Evolutionary conservation across 1,284 basidiomycete species (phyloP), one percentile per base, ranked within the genome.

Genomic region (Leccinum brunneo-olivaceum): DNA sequence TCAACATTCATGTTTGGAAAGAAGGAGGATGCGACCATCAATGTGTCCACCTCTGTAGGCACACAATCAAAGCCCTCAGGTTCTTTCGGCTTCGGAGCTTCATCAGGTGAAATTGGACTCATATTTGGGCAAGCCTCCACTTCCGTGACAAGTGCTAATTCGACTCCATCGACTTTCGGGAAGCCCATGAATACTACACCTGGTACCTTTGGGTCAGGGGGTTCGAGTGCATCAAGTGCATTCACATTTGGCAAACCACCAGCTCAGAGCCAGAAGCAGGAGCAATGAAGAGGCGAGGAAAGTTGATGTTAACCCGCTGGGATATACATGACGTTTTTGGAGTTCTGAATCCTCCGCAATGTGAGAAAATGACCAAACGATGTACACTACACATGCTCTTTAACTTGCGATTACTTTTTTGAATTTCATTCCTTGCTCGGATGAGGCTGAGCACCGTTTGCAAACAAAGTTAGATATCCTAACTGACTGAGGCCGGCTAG

Each of bases 211-310:
- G 57, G 60, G 27, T 70, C 52, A 41, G 53, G 49, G 6, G 28
- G 34, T 25, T 41, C 50, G 45, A 52, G 30, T n/a, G 40, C 51
- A 15, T 34, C 54, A 11, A 37, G 30, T 27, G 28, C 55, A 3
- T 53, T 64, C 23, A 24, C 45, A 30, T 65, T 61, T 44, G 51
- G 49, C 37, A 61, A 57, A 43, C 50, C 48, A 27, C 39, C 49
- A 30, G 50, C 42, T 38, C 64, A 52, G 50, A 64, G 53, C 25
- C 58, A 60, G 45, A 61, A 66, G 47, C 63, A 68, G 45, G 56
- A 61, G 35, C 56, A 57, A n/a, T 57, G 39, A 61, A 39, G 34
- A 19, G 14, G 28, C 19, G 2, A 21, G 30, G 15, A 21, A 38
- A 14, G 19, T 12, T 42, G 6, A 5, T 28, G 20, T 21, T 12